phyloP scores from a whole-genome alignment of 2,329 filamentous ascomycete genomes.

The Verticillium albo-atrum region DNA sequence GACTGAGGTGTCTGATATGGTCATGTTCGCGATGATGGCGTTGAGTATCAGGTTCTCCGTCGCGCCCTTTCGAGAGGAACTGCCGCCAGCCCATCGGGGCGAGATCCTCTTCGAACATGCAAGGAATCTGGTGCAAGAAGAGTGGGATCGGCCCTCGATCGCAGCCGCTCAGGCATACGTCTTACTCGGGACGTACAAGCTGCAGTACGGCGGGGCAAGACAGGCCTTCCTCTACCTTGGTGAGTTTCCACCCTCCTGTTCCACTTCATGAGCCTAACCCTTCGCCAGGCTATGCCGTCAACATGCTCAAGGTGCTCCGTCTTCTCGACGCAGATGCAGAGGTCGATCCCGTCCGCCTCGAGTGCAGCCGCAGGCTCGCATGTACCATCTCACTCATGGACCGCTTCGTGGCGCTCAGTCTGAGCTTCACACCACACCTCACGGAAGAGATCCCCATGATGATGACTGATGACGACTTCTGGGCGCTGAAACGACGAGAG shows the following conservation, averaged over 20 bases:
- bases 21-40: not conserved
- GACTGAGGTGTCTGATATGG: not conserved
- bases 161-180: not conserved
- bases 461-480: not conserved
- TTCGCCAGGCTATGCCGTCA: not conserved
- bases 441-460: not conserved
- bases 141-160: not conserved
- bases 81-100: not conserved
- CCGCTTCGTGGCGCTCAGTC: not conserved
- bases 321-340: not conserved
- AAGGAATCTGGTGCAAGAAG: not conserved
- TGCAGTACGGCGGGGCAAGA: not conserved
- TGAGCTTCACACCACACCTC: not conserved
- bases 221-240: not conserved
- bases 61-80: not conserved
- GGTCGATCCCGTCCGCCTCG: not conserved
- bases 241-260: not conserved
- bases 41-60: constrained; percentile 1
- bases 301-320: not conserved
- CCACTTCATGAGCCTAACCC: not conserved
- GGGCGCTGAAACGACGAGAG: not conserved
- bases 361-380: not conserved
- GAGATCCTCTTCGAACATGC: not conserved
- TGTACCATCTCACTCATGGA: not conserved
- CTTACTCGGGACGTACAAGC: not conserved